phyloP scores from a whole-genome alignment of 805 yeast genomes.

The Yamadazyma takamatsuzukensis region DNA sequence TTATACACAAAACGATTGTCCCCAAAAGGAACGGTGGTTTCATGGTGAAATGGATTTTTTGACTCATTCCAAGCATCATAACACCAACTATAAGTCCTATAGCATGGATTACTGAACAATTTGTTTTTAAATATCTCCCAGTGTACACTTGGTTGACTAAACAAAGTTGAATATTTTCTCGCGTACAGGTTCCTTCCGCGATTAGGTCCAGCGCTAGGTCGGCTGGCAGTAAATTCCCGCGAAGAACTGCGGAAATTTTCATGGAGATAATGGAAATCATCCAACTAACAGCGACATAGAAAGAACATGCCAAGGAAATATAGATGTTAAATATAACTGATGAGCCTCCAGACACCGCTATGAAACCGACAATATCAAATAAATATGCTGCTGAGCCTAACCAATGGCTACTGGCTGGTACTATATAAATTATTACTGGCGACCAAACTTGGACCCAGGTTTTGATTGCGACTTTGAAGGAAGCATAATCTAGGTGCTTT shows the following conservation, averaged over 20 bases:
- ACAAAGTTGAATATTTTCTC: constrained; percentile 17
- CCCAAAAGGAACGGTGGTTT: constrained; percentile 20
- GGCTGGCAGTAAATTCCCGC: constrained; percentile 21
- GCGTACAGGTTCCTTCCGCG: constrained; percentile 23
- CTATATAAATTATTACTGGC: constrained; percentile 20
- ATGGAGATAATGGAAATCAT: constrained; percentile 18
- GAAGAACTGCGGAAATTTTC: constrained; percentile 21
- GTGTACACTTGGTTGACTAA: constrained; percentile 17
- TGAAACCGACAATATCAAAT: constrained; percentile 24
- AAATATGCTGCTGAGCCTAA: constrained; percentile 26
- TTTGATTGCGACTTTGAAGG: constrained; percentile 21
- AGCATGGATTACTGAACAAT: constrained; percentile 19
- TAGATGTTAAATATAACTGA: constrained; percentile 18
- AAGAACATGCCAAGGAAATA: constrained; percentile 14
- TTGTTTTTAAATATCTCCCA: constrained; percentile 24
- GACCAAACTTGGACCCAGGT: constrained; percentile 28
- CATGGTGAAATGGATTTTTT: constrained; percentile 15
- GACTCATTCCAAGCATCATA: constrained; percentile 19
- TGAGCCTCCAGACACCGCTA: constrained; percentile 24
- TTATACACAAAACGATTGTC: constrained; percentile 18
- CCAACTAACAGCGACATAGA: constrained; percentile 20
- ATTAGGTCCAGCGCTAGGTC: constrained; percentile 16
- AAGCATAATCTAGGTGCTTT: constrained; percentile 22
- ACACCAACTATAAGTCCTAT: constrained; percentile 21
- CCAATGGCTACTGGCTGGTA: constrained; percentile 24